phyloP scores from a whole-genome alignment of 345 rosid species.

The Aquilaria yunnanensis region DNA sequence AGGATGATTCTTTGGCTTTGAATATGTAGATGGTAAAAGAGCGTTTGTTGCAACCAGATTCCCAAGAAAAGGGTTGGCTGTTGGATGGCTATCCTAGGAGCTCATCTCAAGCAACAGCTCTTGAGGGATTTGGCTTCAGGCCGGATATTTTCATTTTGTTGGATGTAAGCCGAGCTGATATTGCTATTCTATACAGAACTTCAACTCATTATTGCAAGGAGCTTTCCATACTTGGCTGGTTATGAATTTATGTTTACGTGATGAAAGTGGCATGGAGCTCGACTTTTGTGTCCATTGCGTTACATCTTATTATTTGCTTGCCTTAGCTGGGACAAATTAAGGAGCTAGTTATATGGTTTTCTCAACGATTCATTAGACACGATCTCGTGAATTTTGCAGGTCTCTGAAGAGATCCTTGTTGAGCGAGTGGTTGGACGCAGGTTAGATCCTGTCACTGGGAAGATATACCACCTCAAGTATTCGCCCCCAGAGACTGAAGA shows the following conservation, averaged over 20 bases:
- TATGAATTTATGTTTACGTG: no score
- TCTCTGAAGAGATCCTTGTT: conserved; percentile 78
- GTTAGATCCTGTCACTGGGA: conserved; percentile 89
- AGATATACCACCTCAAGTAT: conserved; percentile 85
- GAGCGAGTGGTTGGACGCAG: conserved; percentile 94
- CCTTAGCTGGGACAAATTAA: no score
- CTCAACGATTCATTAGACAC: not conserved
- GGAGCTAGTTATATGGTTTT: not conserved
- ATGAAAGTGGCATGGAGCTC: not conserved
- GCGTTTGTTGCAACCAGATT: conserved; percentile 62
- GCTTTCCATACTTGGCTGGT: not conserved
- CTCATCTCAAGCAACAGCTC: conserved; percentile 78
- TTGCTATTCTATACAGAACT: not conserved
- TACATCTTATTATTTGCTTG: no score
- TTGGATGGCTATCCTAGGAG: conserved; percentile 98
- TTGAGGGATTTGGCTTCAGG: conserved; percentile 48
- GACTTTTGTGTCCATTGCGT: not conserved
- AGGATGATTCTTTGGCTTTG: conserved; percentile 17
- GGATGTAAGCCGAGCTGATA: conserved; percentile 43
- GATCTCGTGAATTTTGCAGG: conserved; percentile 40
- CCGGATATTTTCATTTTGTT: conserved; percentile 83
- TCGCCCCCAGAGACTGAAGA: conserved; percentile 91
- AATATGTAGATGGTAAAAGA: conserved; percentile 77
- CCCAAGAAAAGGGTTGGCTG: conserved; percentile 86
- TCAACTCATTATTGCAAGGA: not conserved